Conservation (phyloP, 176 grass and related monocot genomes). For the Juncus inflexus region DNA sequence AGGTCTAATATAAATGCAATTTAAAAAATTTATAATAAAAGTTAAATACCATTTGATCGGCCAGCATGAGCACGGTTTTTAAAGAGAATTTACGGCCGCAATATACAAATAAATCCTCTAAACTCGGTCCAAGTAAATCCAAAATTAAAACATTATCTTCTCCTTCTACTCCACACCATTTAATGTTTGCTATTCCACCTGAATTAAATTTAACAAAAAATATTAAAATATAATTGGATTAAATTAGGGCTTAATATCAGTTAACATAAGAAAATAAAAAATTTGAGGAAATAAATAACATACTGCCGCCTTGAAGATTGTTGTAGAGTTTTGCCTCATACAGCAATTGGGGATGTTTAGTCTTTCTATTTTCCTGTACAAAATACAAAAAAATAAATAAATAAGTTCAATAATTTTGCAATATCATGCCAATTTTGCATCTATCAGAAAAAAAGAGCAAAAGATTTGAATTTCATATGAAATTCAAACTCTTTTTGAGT, state of each 20-base stretch:
- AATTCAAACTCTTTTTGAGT: not conserved
- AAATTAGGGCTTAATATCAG: too few species aligned
- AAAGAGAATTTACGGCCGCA: conserved; percentile 33
- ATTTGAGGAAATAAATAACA: not conserved
- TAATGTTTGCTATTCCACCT: conserved; percentile 37
- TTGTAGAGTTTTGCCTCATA: conserved; percentile 35
- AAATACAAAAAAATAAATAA: not conserved
- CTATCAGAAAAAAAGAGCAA: not conserved
- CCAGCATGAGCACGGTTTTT: conserved; percentile 36
- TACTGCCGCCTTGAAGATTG: conserved; percentile 37
- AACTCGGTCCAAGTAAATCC: conserved; percentile 36
- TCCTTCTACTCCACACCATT: conserved; percentile 34
- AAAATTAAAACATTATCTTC: conserved; percentile 34
- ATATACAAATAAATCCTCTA: conserved; percentile 39
- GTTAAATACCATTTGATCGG: conserved; percentile 33
- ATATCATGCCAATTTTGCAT: too few species aligned
- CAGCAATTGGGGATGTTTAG: conserved; percentile 33
- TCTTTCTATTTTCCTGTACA: conserved; percentile 32
- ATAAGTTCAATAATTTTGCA: not conserved
- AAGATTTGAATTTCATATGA: not conserved
- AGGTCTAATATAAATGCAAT: not conserved
- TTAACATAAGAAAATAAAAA: not conserved
- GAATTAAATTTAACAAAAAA: conserved; percentile 5
- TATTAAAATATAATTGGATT: too few species aligned
- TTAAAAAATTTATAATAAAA: not conserved